Evolutionary conservation across 305 asterid species (phyloP).

Genomic region (Plantago coronopus): DNA sequence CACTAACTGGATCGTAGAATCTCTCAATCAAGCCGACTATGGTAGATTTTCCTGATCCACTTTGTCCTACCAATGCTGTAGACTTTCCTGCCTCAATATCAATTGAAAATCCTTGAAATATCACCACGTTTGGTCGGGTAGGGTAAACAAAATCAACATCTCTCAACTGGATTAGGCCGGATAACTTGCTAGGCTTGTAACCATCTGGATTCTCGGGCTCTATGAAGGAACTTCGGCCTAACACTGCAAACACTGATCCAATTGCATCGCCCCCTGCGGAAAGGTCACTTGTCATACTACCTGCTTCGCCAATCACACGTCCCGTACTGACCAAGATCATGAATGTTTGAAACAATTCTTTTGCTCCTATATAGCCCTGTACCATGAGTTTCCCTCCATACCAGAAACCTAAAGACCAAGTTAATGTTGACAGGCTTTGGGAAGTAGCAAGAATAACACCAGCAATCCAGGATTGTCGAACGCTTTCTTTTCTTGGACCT

Average conservation of each 20-base stretch:
- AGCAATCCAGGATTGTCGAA: slow-evolving; percentile 84
- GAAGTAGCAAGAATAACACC: slow-evolving; percentile 84
- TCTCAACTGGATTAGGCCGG: slow-evolving; percentile 56
- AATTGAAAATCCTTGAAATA: slow-evolving; percentile 64
- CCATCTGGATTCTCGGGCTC: slow-evolving; percentile 76
- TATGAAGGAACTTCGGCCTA: slow-evolving; percentile 63
- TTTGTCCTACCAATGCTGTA: slow-evolving; percentile 83
- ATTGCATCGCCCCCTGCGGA: slow-evolving; percentile 77
- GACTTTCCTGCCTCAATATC: slow-evolving; percentile 66
- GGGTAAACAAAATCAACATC: slow-evolving; percentile 76
- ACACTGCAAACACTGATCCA: slow-evolving; percentile 65
- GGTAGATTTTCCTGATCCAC: slow-evolving; percentile 91
- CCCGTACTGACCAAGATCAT: slow-evolving; percentile 90
- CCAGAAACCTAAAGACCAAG: slow-evolving; percentile 84
- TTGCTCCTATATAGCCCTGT: slow-evolving; percentile 54
- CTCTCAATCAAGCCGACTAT: slow-evolving; percentile 66
- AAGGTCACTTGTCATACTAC: slow-evolving; percentile 84
- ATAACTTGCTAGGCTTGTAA: slow-evolving; percentile 41
- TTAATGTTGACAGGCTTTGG: slow-evolving; percentile 67
- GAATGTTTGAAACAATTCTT: slow-evolving; percentile 70
- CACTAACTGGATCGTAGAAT: slow-evolving; percentile 67
- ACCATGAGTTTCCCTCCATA: slow-evolving; percentile 78
- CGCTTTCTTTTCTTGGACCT: slow-evolving; percentile 64
- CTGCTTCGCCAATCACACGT: slow-evolving; percentile 88
- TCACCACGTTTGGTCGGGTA: slow-evolving; percentile 48